Evolutionary conservation across 441 rosid genomes (phyloP).

Genomic region (Gossypium trilobum): DNA sequence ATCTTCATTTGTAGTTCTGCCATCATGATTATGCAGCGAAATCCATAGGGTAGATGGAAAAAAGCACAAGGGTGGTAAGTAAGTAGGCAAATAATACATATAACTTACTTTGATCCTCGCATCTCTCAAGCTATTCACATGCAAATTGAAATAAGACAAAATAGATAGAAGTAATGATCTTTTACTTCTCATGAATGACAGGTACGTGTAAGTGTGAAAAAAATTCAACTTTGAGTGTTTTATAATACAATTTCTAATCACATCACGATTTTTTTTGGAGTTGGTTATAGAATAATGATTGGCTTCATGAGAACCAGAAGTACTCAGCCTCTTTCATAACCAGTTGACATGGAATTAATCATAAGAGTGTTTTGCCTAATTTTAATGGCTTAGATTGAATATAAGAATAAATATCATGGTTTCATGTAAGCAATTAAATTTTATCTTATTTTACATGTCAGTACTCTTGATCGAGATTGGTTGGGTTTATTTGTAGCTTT

Average conservation of each 20-base stretch:
- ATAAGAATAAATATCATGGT: conserved; percentile 13
- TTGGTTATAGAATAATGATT: conserved; percentile 22
- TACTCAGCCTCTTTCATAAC: conserved; percentile 12
- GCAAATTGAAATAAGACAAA: no score
- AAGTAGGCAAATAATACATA: no score
- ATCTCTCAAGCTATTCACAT: no score
- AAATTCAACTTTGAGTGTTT: conserved; percentile 17
- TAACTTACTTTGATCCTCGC: no score
- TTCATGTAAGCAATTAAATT: conserved; percentile 3
- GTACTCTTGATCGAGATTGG: conserved; percentile 25
- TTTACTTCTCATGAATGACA: conserved; percentile 15
- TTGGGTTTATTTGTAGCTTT: conserved; percentile 41
- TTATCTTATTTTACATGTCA: conserved; percentile 9
- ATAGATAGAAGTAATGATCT: not conserved
- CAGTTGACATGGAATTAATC: conserved; percentile 20
- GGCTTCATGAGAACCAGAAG: conserved; percentile 32
- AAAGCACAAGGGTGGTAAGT: no score
- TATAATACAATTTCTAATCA: not conserved
- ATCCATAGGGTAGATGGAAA: no score
- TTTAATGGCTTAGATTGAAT: conserved; percentile 19
- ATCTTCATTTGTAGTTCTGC: no score
- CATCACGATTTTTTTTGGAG: not conserved
- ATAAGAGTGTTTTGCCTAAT: conserved; percentile 1
- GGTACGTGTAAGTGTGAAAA: conserved; percentile 12
- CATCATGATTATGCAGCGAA: no score